Evolutionary conservation across 441 rosid genomes (phyloP).

Genomic region (Geranium incanum): DNA sequence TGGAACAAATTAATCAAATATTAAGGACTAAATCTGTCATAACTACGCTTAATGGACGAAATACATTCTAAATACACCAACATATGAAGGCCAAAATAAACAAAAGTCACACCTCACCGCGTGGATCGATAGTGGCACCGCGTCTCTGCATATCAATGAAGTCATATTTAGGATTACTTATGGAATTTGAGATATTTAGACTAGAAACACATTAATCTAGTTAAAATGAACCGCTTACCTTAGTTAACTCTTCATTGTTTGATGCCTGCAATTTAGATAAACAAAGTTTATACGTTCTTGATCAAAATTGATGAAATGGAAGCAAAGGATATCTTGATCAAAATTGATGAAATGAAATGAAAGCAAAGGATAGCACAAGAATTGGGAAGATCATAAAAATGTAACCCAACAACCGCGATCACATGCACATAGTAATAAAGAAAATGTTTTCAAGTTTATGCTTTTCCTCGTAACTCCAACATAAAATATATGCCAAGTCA

Average conservation of each 20-base stretch:
- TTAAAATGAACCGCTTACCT: neutral
- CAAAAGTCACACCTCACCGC: conserved; percentile 43
- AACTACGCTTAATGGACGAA: neutral
- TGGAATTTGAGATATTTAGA: conserved; percentile 3
- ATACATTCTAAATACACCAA: neutral
- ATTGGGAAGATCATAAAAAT: no score
- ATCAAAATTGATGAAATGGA: neutral
- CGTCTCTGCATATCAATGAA: neutral
- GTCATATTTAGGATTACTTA: neutral
- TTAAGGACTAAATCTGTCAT: no score
- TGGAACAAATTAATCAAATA: neutral
- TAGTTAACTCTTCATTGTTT: neutral
- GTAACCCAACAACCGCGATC: no score
- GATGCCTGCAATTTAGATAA: neutral
- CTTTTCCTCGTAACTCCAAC: no score
- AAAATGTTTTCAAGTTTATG: no score
- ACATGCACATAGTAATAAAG: no score
- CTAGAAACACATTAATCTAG: neutral
- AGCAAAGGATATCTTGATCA: neutral
- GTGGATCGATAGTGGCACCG: conserved; percentile 32
- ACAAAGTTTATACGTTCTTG: neutral
- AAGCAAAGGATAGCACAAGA: neutral
- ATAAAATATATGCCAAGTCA: no score
- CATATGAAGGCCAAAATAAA: neutral
- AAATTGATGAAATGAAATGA: neutral